A percentile compares a stretch with the other conserved stretches of the same genome.
Conservation (phyloP, 2,329 filamentous ascomycete species). For the Lithohypha guttulata region DNA sequence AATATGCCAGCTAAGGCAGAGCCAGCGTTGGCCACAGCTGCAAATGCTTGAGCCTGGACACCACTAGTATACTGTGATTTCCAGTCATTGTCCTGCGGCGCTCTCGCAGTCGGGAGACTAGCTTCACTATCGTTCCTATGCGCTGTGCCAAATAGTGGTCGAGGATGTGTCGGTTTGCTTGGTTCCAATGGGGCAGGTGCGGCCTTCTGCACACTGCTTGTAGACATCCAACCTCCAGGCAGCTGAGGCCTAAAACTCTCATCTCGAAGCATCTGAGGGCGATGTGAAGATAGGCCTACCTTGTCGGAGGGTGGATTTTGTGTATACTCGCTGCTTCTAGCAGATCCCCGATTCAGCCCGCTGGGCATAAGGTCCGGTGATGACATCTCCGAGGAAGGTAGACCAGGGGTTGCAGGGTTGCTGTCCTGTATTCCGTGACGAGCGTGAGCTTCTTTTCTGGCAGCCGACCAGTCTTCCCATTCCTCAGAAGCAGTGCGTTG, state of each 20-base stretch:
- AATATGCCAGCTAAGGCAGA: conserved; percentile 39
- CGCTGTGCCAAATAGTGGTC: conserved; percentile 1
- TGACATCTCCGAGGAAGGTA: not conserved
- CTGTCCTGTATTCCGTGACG: conserved; percentile 6
- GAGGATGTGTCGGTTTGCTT: conserved; percentile 5
- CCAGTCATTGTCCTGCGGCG: conserved; percentile 7
- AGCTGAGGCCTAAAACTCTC: conserved; percentile 41
- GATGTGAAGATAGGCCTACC: not conserved
- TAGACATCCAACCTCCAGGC: conserved; percentile 45
- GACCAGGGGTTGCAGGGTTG: conserved; percentile 4
- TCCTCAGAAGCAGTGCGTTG: conserved; percentile 18
- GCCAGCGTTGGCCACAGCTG: conserved; percentile 37
- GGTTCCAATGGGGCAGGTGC: conserved; percentile 9
- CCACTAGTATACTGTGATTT: conserved; percentile 9
- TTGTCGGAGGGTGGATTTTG: not conserved
- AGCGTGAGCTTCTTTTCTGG: conserved; percentile 11
- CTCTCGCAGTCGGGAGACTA: conserved; percentile 18
- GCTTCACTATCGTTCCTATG: conserved; percentile 14
- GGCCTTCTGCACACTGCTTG: conserved; percentile 23
- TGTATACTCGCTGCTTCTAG: not conserved
- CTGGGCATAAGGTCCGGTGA: conserved; percentile 2
- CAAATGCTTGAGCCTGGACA: conserved; percentile 25
- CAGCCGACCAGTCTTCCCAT: conserved; percentile 12
- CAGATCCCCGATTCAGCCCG: not conserved
- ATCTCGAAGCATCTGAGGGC: conserved; percentile 25